Percentiles rank a stretch among this genome's conserved stretches.
Conservation (phyloP, 1,284 basidiomycete genomes). For the Phellinidium pouzarii region DNA sequence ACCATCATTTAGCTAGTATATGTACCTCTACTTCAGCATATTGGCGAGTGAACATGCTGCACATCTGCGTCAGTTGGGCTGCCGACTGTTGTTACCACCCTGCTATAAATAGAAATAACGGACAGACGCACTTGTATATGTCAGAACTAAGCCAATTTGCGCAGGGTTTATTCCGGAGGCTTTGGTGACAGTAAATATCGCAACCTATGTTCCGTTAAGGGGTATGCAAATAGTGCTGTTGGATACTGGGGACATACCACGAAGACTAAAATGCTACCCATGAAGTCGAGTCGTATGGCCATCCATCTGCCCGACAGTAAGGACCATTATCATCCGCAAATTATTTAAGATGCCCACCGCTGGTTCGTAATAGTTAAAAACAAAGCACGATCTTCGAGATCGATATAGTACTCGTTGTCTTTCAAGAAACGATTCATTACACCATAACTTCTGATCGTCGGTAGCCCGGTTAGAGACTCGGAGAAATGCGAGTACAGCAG, state of each 20-base stretch:
- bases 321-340: background rate
- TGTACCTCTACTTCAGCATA: slow-evolving; percentile 59
- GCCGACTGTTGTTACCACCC: slow-evolving; percentile 3
- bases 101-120: slow-evolving; percentile 5
- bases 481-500: slow-evolving; percentile 77
- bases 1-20: background rate
- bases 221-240: background rate
- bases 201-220: slow-evolving; percentile 32
- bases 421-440: slow-evolving; percentile 56
- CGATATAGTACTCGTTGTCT: slow-evolving; percentile 67
- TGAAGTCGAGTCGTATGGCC: slow-evolving; percentile 71
- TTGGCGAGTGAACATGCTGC: slow-evolving; percentile 51
- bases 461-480: slow-evolving; percentile 70
- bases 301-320: slow-evolving; percentile 49
- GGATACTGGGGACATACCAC: slow-evolving; percentile 37
- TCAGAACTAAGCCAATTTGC: slow-evolving; percentile 67
- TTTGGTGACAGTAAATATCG: slow-evolving; percentile 44
- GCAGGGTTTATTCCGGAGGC: slow-evolving; percentile 54
- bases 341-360: slow-evolving; percentile 31
- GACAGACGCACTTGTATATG: slow-evolving; percentile 47
- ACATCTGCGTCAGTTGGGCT: slow-evolving; percentile 51
- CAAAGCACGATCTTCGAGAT: slow-evolving; percentile 65
- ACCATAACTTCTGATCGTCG: slow-evolving; percentile 71
- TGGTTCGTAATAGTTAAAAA: slow-evolving; percentile 59
- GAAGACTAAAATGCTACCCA: slow-evolving; percentile 63